Base-by-base conservation (phyloP, 2,329 filamentous ascomycete genomes). In the Microascus cirrosus region DNA sequence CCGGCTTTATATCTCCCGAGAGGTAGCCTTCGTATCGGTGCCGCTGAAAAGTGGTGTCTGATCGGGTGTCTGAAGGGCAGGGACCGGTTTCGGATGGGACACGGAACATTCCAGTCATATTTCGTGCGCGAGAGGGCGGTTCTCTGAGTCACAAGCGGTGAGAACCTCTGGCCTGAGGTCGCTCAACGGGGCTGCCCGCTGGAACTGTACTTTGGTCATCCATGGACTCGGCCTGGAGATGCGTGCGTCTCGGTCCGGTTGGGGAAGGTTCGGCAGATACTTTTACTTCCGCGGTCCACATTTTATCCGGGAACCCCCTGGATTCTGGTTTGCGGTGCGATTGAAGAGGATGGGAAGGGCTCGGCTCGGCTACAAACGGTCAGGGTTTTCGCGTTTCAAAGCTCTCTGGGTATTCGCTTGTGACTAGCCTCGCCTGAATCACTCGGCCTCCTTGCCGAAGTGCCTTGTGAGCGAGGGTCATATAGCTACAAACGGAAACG, bases 151-250 rank as follows among this genome's bases (percentile, higher is more conserved):
- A 58, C 15, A 60, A 58, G 28, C 70, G 86, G 81, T 86, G 87
- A 90, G 86, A 87, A 75, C 81, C 81, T 86, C 81, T 79, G 73
- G 75, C 61, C 76, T 71, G 84, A 83, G 81, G 82, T 76, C 86
- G 80, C 87, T 89, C 87, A 86, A 90, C 86, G 82, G 84, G 79
- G 72, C 71, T 73, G 73, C 72, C 77, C 79, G 76, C 86, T 85
- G 87, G 87, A 81, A 76, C 69, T 67, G 66, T 74, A 79, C 77
- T 74, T 71, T 77, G 80, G 78, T 75, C 77, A 71, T 65, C 55
- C 69, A 61, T 68, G 70, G 72, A 68, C 45, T 69, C 60, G 71
- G 67, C 61, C 62, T 65, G 66, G 66, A 59, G 70, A 67, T 68
- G 70, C 55, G 58, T 59, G 62, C 61, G 60, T 45, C 54, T 55